Evolutionary conservation across 768 basidiomycete genomes (phyloP).

Genomic region (Mycena olivaceomarginata): DNA sequence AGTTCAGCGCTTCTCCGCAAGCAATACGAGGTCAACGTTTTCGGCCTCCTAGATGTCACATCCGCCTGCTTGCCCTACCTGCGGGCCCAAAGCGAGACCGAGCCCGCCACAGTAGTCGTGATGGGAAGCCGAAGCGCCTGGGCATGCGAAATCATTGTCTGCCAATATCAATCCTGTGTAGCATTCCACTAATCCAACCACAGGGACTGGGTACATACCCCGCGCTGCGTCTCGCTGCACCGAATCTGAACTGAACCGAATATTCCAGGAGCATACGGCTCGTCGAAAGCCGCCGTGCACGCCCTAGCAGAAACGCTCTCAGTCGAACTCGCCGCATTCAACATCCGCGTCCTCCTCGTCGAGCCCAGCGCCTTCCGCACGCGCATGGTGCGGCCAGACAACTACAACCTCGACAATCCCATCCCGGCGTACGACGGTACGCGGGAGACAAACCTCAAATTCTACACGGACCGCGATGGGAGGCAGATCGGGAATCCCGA

Average conservation of each 20-base stretch:
- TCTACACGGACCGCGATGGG: constrained; percentile 13
- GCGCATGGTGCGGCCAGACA: constrained; percentile 62
- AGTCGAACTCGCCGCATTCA: constrained; percentile 72
- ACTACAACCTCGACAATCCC: constrained; percentile 59
- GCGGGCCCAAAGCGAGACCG: constrained; percentile 59
- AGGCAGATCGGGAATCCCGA: constrained; percentile 67
- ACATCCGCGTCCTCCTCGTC: constrained; percentile 75
- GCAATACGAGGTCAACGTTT: constrained; percentile 71
- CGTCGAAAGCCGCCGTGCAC: constrained; percentile 78
- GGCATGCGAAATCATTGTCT: constrained; percentile 65
- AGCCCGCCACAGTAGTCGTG: constrained; percentile 64
- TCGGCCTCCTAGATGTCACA: constrained; percentile 73
- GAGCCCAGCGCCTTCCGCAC: constrained; percentile 79
- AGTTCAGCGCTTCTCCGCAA: constrained; percentile 58
- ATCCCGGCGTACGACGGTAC: constrained; percentile 71
- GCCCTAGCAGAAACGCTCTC: constrained; percentile 75
- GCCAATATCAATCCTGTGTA: constrained; percentile 52
- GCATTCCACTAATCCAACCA: background rate
- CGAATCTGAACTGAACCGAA: background rate
- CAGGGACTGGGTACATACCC: constrained; percentile 58
- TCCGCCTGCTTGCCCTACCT: constrained; percentile 71
- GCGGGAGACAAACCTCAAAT: constrained; percentile 55
- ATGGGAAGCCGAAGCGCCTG: constrained; percentile 76
- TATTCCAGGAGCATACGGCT: constrained; percentile 64
- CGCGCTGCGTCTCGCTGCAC: background rate